Percentiles rank a stretch among this genome's conserved stretches.
Evolutionary conservation across 2,329 filamentous ascomycete species (phyloP).

Genomic region (Ophiostoma ulmi): DNA sequence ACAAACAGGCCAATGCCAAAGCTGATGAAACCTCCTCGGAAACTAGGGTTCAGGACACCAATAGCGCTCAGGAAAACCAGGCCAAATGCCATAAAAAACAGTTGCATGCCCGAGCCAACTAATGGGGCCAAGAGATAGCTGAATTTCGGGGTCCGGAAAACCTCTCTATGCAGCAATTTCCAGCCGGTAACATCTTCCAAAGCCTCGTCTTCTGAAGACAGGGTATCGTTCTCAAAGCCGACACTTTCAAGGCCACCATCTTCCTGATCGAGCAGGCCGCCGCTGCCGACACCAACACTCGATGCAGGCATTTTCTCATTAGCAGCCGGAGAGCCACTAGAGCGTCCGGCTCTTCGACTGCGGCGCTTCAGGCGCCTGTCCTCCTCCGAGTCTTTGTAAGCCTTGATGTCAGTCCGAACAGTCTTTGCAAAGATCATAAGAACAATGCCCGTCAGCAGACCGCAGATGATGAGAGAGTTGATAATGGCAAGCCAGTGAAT

Average conservation of each 20-base stretch:
- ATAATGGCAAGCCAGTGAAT: conserved; percentile 87
- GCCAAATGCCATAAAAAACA: conserved; percentile 74
- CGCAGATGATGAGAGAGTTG: conserved; percentile 80
- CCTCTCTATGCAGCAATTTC: conserved; percentile 85
- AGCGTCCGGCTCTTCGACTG: conserved; percentile 31
- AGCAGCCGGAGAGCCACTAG: conserved; percentile 25
- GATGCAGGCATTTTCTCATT: conserved; percentile 44
- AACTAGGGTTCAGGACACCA: conserved; percentile 77
- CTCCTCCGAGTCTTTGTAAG: conserved; percentile 65
- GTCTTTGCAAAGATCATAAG: conserved; percentile 77
- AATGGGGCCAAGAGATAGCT: conserved; percentile 73
- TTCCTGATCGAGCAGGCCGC: conserved; percentile 53
- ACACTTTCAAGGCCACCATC: conserved; percentile 27
- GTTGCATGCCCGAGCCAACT: conserved; percentile 79
- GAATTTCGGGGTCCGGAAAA: conserved; percentile 68
- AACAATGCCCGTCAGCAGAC: conserved; percentile 70
- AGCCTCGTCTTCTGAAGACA: conserved; percentile 63
- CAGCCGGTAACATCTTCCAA: conserved; percentile 79
- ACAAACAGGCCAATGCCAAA: conserved; percentile 79
- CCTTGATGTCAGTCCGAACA: conserved; percentile 71
- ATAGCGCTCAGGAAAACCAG: conserved; percentile 68
- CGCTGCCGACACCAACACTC: conserved; percentile 32
- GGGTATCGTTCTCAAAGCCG: conserved; percentile 44
- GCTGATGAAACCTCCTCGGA: conserved; percentile 83
- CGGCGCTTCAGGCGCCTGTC: conserved; percentile 55